Evolutionary conservation across 495 filamentous ascomycete genomes (phyloP), one percentile per base, ranked within the genome.

Genomic region (Aspergillus taichungensis): DNA sequence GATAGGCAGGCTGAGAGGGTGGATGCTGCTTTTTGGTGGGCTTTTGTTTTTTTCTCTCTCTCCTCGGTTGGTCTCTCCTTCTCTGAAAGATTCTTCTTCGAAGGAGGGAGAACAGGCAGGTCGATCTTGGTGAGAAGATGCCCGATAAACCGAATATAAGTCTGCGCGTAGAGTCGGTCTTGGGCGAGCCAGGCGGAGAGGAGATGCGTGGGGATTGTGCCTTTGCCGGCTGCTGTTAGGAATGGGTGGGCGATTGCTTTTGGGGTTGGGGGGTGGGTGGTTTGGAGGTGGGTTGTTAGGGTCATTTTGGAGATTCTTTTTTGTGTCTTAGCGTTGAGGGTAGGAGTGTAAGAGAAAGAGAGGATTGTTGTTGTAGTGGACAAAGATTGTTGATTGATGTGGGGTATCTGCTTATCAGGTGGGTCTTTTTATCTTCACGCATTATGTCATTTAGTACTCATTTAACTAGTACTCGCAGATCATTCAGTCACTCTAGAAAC

Each of bases 161-260:
- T 76, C 49, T 86, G 83, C 13, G 82, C 78, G 64, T 88, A 88
- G 42, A 88, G 72, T 7, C 81, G 67, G 66, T 90, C 85, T 63
- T 88, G 83, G 14, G 81, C 74, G 34, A 90, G 75, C 84, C 84
- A 90, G 60, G 75, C 69, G 31, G 76, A 72, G 9, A 88, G 73
- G 0, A 66, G 57, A 1, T 63, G 51, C 36, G 76, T 75, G 13
- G 75, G 60, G 30, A 88, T 68, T 4, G 67, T 74, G 44, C 84
- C 84, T 40, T 69, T 62, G 24, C 83, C 83, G 24, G 83, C 84
- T 42, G 76, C 69, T 18, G 71, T 67, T 43, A 90, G 79, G 68
- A 90, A 90, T 1, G 77, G 74, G 49, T 79, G 71, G 45, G 78
- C 76, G 13, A 84, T 88, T 39, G 84, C 80, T 12, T 63, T 62